Percentiles rank a stretch among this genome's conserved stretches.
Conservation (phyloP, 345 rosid species). For the Litchi chinensis region DNA sequence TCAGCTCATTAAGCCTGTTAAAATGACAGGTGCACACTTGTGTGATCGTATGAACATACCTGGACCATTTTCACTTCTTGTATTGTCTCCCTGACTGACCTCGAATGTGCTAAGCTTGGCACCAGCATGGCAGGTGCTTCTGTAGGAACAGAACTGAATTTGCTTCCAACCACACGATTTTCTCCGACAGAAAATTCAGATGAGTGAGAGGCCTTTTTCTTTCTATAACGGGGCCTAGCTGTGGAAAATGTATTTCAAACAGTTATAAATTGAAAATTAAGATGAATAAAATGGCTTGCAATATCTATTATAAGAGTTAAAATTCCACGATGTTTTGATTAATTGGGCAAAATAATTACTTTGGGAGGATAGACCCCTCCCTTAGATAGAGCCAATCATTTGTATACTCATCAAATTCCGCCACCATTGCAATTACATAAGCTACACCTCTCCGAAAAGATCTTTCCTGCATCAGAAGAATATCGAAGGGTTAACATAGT, state of each 20-base stretch:
- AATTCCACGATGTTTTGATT: not conserved
- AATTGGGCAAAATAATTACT: slow-evolving; percentile 42
- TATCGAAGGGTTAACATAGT: not conserved
- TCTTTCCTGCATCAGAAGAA: slow-evolving; percentile 60
- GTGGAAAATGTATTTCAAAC: slow-evolving; percentile 22
- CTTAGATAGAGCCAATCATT: slow-evolving; percentile 84
- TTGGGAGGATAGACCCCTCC: slow-evolving; percentile 85
- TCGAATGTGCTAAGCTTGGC: slow-evolving; percentile 69
- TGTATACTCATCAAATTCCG: slow-evolving; percentile 87
- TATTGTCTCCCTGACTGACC: slow-evolving; percentile 75
- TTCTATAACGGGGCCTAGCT: slow-evolving; percentile 76
- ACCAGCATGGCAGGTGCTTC: slow-evolving; percentile 74
- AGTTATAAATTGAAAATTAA: slow-evolving; percentile 23
- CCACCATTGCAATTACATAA: slow-evolving; percentile 86
- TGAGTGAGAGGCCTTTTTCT: slow-evolving; percentile 45
- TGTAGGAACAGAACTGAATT: slow-evolving; percentile 31
- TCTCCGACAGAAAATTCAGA: slow-evolving; percentile 55
- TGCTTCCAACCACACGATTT: slow-evolving; percentile 34
- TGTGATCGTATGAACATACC: slow-evolving; percentile 40
- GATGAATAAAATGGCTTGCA: slow-evolving; percentile 2
- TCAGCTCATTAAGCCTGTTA: not conserved
- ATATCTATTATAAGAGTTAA: not conserved
- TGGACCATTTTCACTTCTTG: slow-evolving; percentile 87
- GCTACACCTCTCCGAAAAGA: slow-evolving; percentile 74
- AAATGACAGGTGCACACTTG: not conserved